Conservation (phyloP, 495 filamentous ascomycete genomes). For the Lineolata rhizophorae region DNA sequence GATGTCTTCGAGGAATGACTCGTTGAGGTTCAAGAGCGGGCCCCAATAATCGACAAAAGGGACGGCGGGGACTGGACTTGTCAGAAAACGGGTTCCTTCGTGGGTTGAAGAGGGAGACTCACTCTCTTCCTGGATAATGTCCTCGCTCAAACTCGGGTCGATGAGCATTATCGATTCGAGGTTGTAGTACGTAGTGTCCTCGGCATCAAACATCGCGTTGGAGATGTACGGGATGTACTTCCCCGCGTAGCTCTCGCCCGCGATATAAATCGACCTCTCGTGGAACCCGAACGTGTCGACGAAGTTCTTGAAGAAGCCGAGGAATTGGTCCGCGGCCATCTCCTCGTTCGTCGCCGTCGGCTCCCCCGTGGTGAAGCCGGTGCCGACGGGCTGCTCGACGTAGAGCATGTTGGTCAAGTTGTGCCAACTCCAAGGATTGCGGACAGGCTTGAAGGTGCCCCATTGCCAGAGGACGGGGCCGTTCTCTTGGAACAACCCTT, state of each 20-base stretch:
- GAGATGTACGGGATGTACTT: constrained; percentile 65
- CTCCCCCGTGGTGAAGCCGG: constrained; percentile 36
- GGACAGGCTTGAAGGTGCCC: constrained; percentile 15
- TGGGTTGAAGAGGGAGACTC: too few species aligned
- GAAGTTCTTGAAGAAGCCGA: constrained; percentile 44
- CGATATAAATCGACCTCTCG: constrained; percentile 37
- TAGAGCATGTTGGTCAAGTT: constrained; percentile 61
- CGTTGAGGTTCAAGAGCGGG: constrained; percentile 40
- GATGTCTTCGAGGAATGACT: constrained; percentile 37
- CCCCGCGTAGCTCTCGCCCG: constrained; percentile 48
- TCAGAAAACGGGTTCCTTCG: too few species aligned
- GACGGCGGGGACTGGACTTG: constrained; percentile 33
- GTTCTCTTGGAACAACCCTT: constrained; percentile 21
- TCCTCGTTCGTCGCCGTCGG: constrained; percentile 30
- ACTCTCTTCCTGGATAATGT: not conserved
- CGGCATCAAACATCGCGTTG: constrained; percentile 44
- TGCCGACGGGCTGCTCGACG: constrained; percentile 58
- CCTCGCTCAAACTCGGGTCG: constrained; percentile 8
- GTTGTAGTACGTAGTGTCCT: constrained; percentile 45
- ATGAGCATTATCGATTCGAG: constrained; percentile 46
- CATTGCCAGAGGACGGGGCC: constrained; percentile 21
- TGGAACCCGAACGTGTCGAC: constrained; percentile 35
- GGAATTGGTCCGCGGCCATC: constrained; percentile 34
- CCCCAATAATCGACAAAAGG: constrained; percentile 40
- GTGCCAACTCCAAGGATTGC: constrained; percentile 28